phyloP scores from a whole-genome alignment of 2,329 filamentous ascomycete species.

The Fusarium setosum region DNA sequence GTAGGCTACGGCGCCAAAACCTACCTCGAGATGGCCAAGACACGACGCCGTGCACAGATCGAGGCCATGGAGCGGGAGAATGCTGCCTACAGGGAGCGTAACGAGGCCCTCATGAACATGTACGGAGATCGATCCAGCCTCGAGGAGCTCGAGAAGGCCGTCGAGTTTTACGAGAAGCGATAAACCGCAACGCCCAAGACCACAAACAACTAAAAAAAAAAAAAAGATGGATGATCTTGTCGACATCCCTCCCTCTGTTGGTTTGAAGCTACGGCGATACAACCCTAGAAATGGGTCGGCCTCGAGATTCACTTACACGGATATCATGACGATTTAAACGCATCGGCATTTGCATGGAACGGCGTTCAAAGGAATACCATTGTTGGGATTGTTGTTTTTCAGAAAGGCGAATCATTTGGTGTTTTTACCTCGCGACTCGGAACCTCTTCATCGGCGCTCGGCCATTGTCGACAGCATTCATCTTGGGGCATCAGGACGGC shows the following conservation, averaged over 20 bases:
- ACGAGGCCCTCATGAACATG: constrained; percentile 59
- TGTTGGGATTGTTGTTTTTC: constrained; percentile 17
- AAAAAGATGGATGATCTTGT: neutral
- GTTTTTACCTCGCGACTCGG: neutral
- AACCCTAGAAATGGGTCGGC: constrained; percentile 9
- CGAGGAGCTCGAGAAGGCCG: constrained; percentile 59
- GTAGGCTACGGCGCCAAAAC: constrained; percentile 50
- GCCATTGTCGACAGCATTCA: neutral
- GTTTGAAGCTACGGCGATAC: constrained; percentile 23
- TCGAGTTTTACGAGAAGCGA: constrained; percentile 58
- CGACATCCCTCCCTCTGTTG: constrained; percentile 12
- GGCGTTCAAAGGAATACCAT: constrained; percentile 39
- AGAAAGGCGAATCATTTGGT: constrained; percentile 5
- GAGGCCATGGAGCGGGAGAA: constrained; percentile 49
- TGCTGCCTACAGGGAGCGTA: constrained; percentile 49
- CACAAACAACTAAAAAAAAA: constrained; percentile 2
- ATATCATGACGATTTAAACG: constrained; percentile 21
- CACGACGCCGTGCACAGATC: constrained; percentile 44
- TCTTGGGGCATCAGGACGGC: neutral
- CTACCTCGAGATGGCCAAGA: constrained; percentile 44
- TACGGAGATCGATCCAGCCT: constrained; percentile 63
- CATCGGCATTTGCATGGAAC: constrained; percentile 31
- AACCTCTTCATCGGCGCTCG: constrained; percentile 6
- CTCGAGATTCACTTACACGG: constrained; percentile 27
- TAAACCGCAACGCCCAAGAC: constrained; percentile 27